Base-by-base conservation (phyloP, 176 grass and related monocot species). In the Bothriochloa decipiens region DNA sequence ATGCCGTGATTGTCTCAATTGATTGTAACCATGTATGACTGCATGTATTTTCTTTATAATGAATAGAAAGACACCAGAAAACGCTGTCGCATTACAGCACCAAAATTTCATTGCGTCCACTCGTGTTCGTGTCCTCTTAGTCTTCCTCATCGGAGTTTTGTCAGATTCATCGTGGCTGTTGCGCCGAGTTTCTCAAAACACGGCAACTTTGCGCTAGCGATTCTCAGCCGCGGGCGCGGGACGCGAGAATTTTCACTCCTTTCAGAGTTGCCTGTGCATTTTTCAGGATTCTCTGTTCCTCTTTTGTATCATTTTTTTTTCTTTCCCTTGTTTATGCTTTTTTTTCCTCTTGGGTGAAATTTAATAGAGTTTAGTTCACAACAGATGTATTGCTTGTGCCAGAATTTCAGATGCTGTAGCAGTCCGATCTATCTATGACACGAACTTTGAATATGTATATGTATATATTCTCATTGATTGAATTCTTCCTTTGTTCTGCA, bases 401-500 rank as follows among this genome's bases (percentile, higher is more conserved):
- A 20, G 53, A 85, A 47, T 60, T 84, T 42, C 9, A 18, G 29
- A 36, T 18, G 11, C 39, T 28, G 50, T 70, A 81, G 0, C 66
- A 14, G 29, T 53, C 2, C 33, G 4, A 22, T 17, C 49, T 37
- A 16, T 17, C 28, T 27, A 16, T 28, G 74, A 13, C 18, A 41
- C 68, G 22, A 53, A 67, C 25, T 79, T 17, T 53, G 26, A 68
- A 16, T 36, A 36, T 13, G 52, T 82, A 1, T 32, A 32, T 32
- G 29, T 32, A 2, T 32, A 32, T 40, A 29, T 3, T 5, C 5
- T 23, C 52, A 36, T 27, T 58, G 7, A 35, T 35, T 64, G 3
- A 2, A 32, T 35, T 39, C 27, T 57, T 7, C 40, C 12, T 79
- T 53, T 67, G 43, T 53, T 37, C 16, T 36, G 18, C 87, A 98